Evolutionary conservation across 805 yeast species (phyloP), one percentile per base, ranked within the genome.

Genomic region (Candida dendrica): DNA sequence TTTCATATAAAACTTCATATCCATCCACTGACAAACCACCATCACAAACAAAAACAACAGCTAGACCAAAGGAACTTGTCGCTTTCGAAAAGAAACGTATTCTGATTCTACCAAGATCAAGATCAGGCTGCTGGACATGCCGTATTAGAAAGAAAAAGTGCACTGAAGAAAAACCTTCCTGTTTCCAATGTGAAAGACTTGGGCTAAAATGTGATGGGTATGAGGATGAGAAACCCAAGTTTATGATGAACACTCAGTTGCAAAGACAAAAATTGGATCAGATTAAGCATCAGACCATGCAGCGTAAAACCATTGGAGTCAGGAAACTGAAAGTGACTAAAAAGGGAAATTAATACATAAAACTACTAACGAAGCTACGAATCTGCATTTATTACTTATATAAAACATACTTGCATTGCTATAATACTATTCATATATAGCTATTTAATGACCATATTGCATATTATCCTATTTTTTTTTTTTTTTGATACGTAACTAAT

Each of bases 71-170:
- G 16, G 34, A 32, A 32, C 11, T 33, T 19, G 18, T 18, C 20
- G 15, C 8, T 5, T 4, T 7, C 7, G 6, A 34, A 37, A 38
- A 26, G 24, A 42, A 33, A 20, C 36, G 26, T 38, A 39, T 17
- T 29, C n/a, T 19, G 39, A 18, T 54, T 37, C 54, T 58, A 9
- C 55, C 65, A 18, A 60, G 82, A 38, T 75, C 81, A 1, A 72
- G 72, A 45, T 65, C 66, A 26, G 90, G 90, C 0, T 84, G 93
- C 54, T 84, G 91, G 91, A 84, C 86, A 6, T 84, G 91, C 55
- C 62, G 90, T 43, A 60, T 81, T 15, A 69, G 93, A 33, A 79
- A 85, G 48, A 84, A 84, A 57, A 76, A 81, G 48, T 84, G 91
- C 53, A 74, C 85, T 1, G 87, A 78, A 52, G 77, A 76, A 44